These are phyloP conservation scores for Panus rudis DNA, from an alignment of 768 basidiomycete species.

Conservation along the genomic window DNA sequence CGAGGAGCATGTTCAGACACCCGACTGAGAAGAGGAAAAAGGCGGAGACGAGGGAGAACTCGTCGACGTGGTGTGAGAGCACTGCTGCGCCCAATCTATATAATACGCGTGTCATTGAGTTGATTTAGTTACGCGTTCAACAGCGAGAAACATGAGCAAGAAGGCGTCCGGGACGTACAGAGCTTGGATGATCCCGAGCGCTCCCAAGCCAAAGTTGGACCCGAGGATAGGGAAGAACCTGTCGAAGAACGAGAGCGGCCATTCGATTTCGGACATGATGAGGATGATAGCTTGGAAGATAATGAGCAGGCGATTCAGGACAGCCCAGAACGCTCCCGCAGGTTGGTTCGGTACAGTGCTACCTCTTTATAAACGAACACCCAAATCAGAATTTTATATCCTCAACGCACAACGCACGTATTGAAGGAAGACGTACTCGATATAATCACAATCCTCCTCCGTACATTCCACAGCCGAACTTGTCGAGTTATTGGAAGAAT, in stretches of 20 bases:
- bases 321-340: slow-evolving; percentile 87
- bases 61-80: slow-evolving; percentile 61
- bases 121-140: too few species aligned
- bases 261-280: slow-evolving; percentile 74
- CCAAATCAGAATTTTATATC: not conserved
- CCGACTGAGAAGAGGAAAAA: slow-evolving; percentile 90
- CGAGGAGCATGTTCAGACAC: slow-evolving; percentile 79
- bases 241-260: slow-evolving; percentile 72
- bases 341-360: slow-evolving; percentile 89
- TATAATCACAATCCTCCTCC: slow-evolving; percentile 58
- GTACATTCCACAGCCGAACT: slow-evolving; percentile 1
- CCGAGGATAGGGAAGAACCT: slow-evolving; percentile 85
- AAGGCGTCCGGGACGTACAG: slow-evolving; percentile 25
- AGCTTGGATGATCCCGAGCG: slow-evolving; percentile 82
- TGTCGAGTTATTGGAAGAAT: slow-evolving; percentile 30
- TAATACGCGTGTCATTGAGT: not conserved
- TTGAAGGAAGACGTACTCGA: slow-evolving; percentile 41
- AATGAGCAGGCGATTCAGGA: slow-evolving; percentile 81
- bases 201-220: slow-evolving; percentile 75
- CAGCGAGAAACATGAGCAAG: not conserved
- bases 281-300: slow-evolving; percentile 78
- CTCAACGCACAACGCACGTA: not conserved
- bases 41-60: slow-evolving; percentile 83
- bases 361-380: slow-evolving; percentile 33
- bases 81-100: slow-evolving; percentile 46